Base-by-base conservation (phyloP, 2,329 filamentous ascomycete genomes). In the Cercospora sp. region DNA sequence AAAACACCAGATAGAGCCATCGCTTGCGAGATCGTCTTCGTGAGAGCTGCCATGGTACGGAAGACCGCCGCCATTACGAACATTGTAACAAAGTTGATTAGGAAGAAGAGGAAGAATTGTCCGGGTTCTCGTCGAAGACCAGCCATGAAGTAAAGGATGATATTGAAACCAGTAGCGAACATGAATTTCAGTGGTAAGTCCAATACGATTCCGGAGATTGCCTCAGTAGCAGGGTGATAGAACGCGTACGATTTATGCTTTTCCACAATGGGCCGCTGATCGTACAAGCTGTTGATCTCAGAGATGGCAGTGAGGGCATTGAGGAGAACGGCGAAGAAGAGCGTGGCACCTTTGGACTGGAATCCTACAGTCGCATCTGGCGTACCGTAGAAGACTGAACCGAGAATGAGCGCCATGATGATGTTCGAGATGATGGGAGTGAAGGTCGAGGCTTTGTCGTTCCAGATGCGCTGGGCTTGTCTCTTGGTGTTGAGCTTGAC, bases 201-300 rank as follows among this genome's bases (percentile, higher is more conserved):
- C 1, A 82, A 77, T 0, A 86, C 79, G 3, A 88, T 82, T 0
- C 85, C 82, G 0, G 87, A 85, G 0, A 86, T 79, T 0, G 86
- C 85, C 70, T 89, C 86, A 1, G 75, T 75, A 6, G 73, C 53
- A 16, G 78, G 77, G 55, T 77, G 78, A 53, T 79, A 80, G 63
- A 79, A 75, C 6, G 80, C 80, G 69, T 82, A 84, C 1, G 77
- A 79, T 20, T 78, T 77, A 60, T 84, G 82, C 67, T 83, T 83
- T 69, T 82, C 81, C 9, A 84, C 79, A 55, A 85, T 83, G 1
- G 82, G 81, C 2, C 83, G 77, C 67, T 83, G 81, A 3, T 77
- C 77, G 68, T 83, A 84, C 6, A 83, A 75, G 0, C 90, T 92
- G 55, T 94, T 81, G 77, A 96, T 94, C 72, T 90, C 88, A 1